Evolutionary conservation across 116 monocot species (phyloP).

Genomic region (Cymodocea nodosa): DNA sequence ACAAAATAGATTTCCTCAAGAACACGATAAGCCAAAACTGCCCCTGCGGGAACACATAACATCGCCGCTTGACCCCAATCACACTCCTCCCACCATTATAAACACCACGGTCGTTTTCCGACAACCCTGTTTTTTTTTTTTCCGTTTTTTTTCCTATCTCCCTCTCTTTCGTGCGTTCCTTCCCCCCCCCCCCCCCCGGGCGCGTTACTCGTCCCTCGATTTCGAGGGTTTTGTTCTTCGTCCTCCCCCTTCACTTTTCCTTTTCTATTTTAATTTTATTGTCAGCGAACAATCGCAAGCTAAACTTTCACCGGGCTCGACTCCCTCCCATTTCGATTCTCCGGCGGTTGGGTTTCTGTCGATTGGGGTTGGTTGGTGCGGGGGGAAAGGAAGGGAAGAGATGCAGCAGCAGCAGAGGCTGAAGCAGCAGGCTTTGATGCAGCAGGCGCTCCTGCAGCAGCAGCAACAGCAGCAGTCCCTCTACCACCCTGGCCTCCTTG

Average conservation of each 20-base stretch:
- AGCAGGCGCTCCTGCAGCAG: no score
- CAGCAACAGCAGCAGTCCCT: slow-evolving; percentile 16
- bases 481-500: slow-evolving; percentile 17
- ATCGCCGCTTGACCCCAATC: neutral
- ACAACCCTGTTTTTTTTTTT: neutral
- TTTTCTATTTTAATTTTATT: neutral
- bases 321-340: no score
- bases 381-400: neutral
- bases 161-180: neutral
- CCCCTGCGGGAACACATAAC: neutral
- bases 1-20: neutral
- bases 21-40: neutral
- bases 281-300: neutral
- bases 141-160: neutral
- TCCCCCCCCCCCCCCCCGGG: neutral
- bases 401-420: slow-evolving; percentile 25
- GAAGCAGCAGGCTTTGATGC: slow-evolving; percentile 20
- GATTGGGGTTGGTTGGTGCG: neutral
- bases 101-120: no score
- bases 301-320: neutral
- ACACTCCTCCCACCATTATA: neutral
- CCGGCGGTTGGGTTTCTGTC: neutral
- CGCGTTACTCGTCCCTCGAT: neutral
- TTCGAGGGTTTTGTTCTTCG: neutral
- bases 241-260: neutral